phyloP scores from a whole-genome alignment of 345 rosid species.

The Kandelia obovata region DNA sequence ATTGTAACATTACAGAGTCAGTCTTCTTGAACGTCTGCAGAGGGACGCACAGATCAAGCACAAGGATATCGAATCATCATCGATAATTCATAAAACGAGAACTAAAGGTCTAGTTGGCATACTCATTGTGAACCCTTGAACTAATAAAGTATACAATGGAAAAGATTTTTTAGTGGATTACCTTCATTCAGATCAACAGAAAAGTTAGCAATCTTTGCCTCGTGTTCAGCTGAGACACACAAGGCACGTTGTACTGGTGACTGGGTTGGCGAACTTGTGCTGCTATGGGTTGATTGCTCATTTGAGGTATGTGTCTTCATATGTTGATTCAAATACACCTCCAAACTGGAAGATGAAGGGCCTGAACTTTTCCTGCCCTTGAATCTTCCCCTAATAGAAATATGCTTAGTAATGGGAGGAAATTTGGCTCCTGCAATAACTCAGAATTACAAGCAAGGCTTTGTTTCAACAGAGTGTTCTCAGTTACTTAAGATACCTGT shows the following conservation, averaged over 20 bases:
- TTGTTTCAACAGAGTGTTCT: background rate
- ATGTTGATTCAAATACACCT: constrained; percentile 52
- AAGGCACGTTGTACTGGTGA: constrained; percentile 26
- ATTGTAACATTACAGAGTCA: constrained; percentile 4
- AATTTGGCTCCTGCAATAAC: too few species aligned
- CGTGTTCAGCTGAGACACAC: too few species aligned
- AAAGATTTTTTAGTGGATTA: constrained; percentile 14
- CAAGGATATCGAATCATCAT: background rate
- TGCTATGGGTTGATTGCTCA: constrained; percentile 44
- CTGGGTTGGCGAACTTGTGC: constrained; percentile 39
- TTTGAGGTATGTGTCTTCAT: constrained; percentile 37
- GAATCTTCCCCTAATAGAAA: constrained; percentile 47
- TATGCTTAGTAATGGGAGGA: background rate
- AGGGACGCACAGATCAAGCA: background rate
- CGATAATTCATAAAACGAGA: background rate
- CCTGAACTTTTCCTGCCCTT: constrained; percentile 56
- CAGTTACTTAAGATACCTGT: constrained; percentile 47
- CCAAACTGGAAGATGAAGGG: constrained; percentile 47
- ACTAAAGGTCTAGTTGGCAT: background rate
- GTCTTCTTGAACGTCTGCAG: constrained; percentile 28
- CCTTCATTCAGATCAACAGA: constrained; percentile 67
- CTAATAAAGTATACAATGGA: background rate
- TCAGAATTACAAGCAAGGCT: background rate
- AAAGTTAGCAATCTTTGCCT: constrained; percentile 31
- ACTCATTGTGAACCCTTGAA: background rate